Evolutionary conservation across 768 basidiomycete genomes (phyloP).

Genomic region (Pleurotus djamor): DNA sequence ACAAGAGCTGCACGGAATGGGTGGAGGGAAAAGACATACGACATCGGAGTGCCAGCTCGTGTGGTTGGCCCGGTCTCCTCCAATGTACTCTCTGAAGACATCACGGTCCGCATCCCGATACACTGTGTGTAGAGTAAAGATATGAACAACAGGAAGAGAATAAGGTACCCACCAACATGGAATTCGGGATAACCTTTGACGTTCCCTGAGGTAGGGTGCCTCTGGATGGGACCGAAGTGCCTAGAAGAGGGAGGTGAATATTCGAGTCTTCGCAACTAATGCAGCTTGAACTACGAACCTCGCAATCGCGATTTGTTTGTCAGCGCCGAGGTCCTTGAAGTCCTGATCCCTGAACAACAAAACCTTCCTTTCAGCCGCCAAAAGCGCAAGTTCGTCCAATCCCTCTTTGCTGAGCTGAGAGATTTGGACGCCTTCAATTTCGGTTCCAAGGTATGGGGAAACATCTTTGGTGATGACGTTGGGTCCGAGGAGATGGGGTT

Average conservation of each 20-base stretch:
- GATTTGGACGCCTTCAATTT: slow-evolving; percentile 48
- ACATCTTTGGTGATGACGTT: slow-evolving; percentile 36
- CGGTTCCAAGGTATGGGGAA: slow-evolving; percentile 51
- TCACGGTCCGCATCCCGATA: slow-evolving; percentile 48
- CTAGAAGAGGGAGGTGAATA: slow-evolving; percentile 14
- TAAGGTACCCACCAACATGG: slow-evolving; percentile 44
- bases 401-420: slow-evolving; percentile 50
- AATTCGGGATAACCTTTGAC: slow-evolving; percentile 57
- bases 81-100: slow-evolving; percentile 38
- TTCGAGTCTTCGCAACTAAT: no score
- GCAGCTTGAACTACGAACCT: slow-evolving; percentile 18
- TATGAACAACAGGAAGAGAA: background rate
- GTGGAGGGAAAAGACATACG: slow-evolving; percentile 21
- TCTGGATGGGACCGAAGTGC: slow-evolving; percentile 44
- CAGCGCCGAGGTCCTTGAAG: slow-evolving; percentile 55
- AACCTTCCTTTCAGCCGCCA: slow-evolving; percentile 50
- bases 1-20: background rate
- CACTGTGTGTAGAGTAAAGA: slow-evolving; percentile 24
- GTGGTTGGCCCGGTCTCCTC: slow-evolving; percentile 36
- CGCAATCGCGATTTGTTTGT: slow-evolving; percentile 51
- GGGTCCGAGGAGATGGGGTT: slow-evolving; percentile 45
- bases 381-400: slow-evolving; percentile 51
- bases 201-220: slow-evolving; percentile 48
- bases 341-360: slow-evolving; percentile 59
- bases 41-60: slow-evolving; percentile 56